Evolutionary conservation across 208 protist genomes (phyloP).

Genomic region (Phytomonas francai): DNA sequence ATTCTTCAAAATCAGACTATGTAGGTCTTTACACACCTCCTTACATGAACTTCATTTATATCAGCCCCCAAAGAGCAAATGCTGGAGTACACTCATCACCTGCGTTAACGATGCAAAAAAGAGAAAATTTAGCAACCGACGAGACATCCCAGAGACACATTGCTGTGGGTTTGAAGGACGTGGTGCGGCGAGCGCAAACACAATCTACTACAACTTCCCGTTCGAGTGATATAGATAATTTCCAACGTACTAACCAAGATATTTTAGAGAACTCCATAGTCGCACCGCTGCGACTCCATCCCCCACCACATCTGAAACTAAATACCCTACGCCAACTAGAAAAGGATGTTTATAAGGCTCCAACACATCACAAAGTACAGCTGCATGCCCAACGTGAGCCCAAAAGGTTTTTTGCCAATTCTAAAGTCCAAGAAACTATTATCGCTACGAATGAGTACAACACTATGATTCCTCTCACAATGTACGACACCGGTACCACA

Average conservation of each 20-base stretch:
- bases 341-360: neutral
- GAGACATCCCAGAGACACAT: neutral
- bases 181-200: neutral
- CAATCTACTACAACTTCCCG: neutral
- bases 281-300: neutral
- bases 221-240: neutral
- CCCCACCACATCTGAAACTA: neutral
- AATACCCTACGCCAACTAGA: neutral
- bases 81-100: neutral
- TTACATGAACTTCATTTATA: neutral
- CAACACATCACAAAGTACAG: neutral
- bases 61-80: neutral
- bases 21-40: neutral
- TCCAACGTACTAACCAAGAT: neutral
- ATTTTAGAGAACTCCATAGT: neutral
- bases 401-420: neutral
- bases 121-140: neutral
- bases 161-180: neutral
- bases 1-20: neutral
- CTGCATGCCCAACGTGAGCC: neutral
- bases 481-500: constrained; percentile 21
- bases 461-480: constrained; percentile 7
- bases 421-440: constrained; percentile 1
- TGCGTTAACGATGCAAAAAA: neutral
- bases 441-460: constrained; percentile 6